Evolutionary conservation across 2,329 filamentous ascomycete genomes (phyloP), one percentile per base, ranked within the genome.

Genomic region (Penicillium nordicum): DNA sequence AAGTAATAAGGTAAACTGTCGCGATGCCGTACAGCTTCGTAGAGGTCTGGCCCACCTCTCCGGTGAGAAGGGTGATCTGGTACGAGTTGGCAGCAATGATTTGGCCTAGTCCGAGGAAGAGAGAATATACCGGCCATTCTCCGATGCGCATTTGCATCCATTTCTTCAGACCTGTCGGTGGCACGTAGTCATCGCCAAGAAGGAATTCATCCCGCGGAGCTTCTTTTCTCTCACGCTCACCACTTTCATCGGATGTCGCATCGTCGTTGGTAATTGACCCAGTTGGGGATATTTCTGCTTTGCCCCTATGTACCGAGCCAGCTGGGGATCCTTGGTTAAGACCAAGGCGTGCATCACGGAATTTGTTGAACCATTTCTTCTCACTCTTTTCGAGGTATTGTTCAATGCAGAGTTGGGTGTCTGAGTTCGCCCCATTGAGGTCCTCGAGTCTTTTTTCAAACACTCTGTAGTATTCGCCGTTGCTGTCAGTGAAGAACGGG

Each of bases 71-170:
- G 0, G 84, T 86, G 65, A 88, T 84, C 66, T 88, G 86, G 70
- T 87, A 87, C 0, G 84, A 87, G 70, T 86, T 87, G 55, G 84
- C 82, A 1, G 85, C 83, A 48, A 87, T 82, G 58, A 87, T 83
- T 64, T 87, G 84, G 23, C 83, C 82, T 36, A 86, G 76, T 9
- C 83, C 83, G 18, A 87, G 78, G 45, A 87, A 76, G 58, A 87
- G 78, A 4, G 82, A 80, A 67, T 87, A 87, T 7, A 86, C 67
- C 0, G 84, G 85, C 84, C 84, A 87, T 63, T 86, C 83, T n/a
- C 82, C 82, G 52, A 86, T 69, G 36, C 83, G 82, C 55, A 79
- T 74, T 58, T 82, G 78, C 72, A 86, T 79, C 63, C 79, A 72
- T 57, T 83, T 82, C 60, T 76, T 79, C 7, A 86, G 60, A 6